Evolutionary conservation across 1,139 yeast genomes (phyloP).

Genomic region (Zhuliangozyma parablackwelliae): DNA sequence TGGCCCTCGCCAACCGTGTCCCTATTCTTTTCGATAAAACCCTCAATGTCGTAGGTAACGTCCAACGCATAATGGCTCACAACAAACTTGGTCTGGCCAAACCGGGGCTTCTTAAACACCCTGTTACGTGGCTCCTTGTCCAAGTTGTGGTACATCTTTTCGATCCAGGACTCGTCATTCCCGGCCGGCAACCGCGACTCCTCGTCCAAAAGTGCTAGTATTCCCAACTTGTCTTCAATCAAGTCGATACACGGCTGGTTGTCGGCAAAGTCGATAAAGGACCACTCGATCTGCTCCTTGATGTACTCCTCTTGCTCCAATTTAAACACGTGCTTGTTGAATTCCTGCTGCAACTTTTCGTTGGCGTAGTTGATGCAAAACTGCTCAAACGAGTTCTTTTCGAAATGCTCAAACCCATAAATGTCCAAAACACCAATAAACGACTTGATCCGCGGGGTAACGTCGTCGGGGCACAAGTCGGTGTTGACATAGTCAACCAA

Average conservation of each 20-base stretch:
- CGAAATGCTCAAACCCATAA: conserved; percentile 95
- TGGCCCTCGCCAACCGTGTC: conserved; percentile 97
- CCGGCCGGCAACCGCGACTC: conserved; percentile 95
- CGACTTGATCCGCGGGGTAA: conserved; percentile 53
- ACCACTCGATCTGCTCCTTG: conserved; percentile 92
- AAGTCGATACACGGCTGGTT: conserved; percentile 96
- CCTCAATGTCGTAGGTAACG: conserved; percentile 88
- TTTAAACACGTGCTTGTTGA: conserved; percentile 95
- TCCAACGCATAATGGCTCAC: conserved; percentile 94
- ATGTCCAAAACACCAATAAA: conserved; percentile 97
- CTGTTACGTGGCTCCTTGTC: conserved; percentile 73
- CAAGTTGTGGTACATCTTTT: conserved; percentile 82
- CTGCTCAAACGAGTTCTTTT: conserved; percentile 91
- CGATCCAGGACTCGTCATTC: conserved; percentile 87
- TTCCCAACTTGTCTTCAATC: conserved; percentile 87
- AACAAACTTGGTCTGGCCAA: conserved; percentile 86
- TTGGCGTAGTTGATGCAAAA: conserved; percentile 97
- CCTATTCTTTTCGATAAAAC: conserved; percentile 93
- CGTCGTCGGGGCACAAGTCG: conserved; percentile 75
- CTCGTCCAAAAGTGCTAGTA: conserved; percentile 84
- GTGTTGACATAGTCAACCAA: conserved; percentile 77
- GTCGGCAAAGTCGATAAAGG: conserved; percentile 92
- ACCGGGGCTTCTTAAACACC: conserved; percentile 89
- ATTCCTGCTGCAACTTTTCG: conserved; percentile 95
- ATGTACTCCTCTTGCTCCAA: conserved; percentile 94